Conservation (phyloP, 2,329 filamentous ascomycete genomes). For the Pseudogymnoascus pannorum region DNA sequence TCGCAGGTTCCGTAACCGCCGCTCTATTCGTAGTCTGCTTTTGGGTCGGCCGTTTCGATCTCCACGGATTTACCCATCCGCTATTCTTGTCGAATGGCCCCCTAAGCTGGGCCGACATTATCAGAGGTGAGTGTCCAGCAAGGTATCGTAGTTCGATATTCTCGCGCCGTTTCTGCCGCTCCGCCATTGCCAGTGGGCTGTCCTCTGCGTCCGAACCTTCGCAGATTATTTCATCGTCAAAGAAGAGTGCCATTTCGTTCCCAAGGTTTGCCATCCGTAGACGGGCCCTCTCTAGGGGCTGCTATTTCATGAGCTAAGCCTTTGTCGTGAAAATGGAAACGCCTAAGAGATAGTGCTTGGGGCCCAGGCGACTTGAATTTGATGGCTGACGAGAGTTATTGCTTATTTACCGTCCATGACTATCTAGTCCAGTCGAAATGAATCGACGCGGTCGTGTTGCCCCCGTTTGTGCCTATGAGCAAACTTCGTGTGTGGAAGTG, state of each 20-base stretch:
- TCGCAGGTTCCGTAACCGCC: background rate
- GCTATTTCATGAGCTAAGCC: background rate
- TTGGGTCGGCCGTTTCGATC: conserved; percentile 22
- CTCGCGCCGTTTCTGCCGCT: conserved; percentile 51
- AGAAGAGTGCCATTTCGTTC: background rate
- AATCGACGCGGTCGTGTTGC: background rate
- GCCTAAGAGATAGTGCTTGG: background rate
- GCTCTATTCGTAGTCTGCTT: background rate
- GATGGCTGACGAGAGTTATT: background rate
- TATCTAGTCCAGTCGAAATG: background rate
- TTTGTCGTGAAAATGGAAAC: background rate
- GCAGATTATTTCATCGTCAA: background rate
- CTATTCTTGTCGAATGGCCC: conserved; percentile 51
- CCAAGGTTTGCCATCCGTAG: background rate
- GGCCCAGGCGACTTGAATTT: background rate
- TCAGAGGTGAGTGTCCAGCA: conserved; percentile 44
- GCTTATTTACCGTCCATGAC: background rate
- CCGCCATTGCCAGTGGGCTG: conserved; percentile 31
- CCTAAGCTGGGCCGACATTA: conserved; percentile 53
- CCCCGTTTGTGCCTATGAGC: background rate
- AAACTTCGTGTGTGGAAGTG: conserved; percentile 4
- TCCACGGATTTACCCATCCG: conserved; percentile 49
- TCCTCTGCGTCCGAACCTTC: background rate
- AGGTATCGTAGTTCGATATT: conserved; percentile 51
- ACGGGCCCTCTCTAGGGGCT: background rate